Percentiles rank a stretch among this genome's conserved stretches.
phyloP scores from a whole-genome alignment of 768 basidiomycete genomes.

The Trametes sanguinea region DNA sequence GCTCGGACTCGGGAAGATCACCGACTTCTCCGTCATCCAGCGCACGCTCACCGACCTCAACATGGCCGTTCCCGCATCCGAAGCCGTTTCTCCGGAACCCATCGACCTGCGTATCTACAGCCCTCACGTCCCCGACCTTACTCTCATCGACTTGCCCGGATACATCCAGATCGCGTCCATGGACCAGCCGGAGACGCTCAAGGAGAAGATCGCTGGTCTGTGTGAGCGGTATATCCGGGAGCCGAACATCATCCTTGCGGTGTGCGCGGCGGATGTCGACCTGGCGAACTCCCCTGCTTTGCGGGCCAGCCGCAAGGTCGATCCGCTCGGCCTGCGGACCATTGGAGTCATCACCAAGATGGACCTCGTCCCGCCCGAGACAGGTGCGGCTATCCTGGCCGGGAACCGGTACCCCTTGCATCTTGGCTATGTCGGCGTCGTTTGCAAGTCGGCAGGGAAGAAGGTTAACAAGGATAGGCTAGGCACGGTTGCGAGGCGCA shows the following conservation, averaged over 20 bases:
- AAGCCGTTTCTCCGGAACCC: constrained; percentile 92
- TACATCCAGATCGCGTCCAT: constrained; percentile 94
- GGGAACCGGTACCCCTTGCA: constrained; percentile 97
- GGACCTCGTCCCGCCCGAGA: constrained; percentile 89
- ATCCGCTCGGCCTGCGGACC: constrained; percentile 92
- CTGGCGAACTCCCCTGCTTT: constrained; percentile 97
- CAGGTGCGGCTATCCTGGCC: constrained; percentile 76
- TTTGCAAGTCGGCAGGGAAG: constrained; percentile 76
- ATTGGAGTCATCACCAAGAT: constrained; percentile 99
- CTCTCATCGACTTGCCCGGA: constrained; percentile 95
- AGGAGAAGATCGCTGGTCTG: constrained; percentile 84
- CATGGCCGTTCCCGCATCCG: constrained; percentile 84
- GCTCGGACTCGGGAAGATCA: constrained; percentile 85
- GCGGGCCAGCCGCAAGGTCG: constrained; percentile 89
- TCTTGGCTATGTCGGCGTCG: constrained; percentile 95
- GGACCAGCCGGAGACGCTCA: constrained; percentile 94
- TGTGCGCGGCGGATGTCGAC: constrained; percentile 98
- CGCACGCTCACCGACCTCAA: constrained; percentile 93
- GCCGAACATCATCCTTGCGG: constrained; percentile 99
- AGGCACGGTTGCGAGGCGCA: constrained; percentile 51
- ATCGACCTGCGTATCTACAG: constrained; percentile 98
- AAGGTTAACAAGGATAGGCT: constrained; percentile 51
- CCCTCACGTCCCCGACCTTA: constrained; percentile 93
- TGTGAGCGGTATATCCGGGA: constrained; percentile 99
- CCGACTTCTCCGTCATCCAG: constrained; percentile 91